Conservation (phyloP, 1,284 basidiomycete species). For the Leucoagaricus sp. region DNA sequence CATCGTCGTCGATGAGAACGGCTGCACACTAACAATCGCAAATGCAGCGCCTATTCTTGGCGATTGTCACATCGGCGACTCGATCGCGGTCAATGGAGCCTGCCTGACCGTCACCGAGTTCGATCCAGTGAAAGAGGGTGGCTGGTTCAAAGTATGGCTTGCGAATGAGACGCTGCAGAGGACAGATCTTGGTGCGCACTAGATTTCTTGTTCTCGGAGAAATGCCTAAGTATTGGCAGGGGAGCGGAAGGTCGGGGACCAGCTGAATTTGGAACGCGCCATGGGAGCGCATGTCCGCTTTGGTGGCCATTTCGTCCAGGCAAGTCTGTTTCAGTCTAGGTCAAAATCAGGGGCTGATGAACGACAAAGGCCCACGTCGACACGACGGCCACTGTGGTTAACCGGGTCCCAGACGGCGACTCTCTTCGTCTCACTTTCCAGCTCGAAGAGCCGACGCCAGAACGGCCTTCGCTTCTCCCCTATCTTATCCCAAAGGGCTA, state of each 20-base stretch:
- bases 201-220: background rate
- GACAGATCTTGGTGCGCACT: constrained; percentile 80
- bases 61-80: constrained; percentile 96
- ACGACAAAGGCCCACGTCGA: constrained; percentile 86
- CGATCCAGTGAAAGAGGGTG: constrained; percentile 55
- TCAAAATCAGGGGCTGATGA: background rate
- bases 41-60: constrained; percentile 75
- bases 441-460: constrained; percentile 63
- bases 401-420: constrained; percentile 78
- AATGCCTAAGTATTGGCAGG: constrained; percentile 45
- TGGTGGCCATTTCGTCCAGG: constrained; percentile 98
- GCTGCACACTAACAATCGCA: constrained; percentile 85
- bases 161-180: constrained; percentile 93
- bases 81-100: constrained; percentile 81
- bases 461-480: constrained; percentile 67
- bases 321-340: constrained; percentile 31
- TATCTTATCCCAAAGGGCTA: constrained; percentile 98
- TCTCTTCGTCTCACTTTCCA: constrained; percentile 84
- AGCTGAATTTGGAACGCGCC: constrained; percentile 93
- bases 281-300: constrained; percentile 93
- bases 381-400: constrained; percentile 77
- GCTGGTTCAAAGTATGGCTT: constrained; percentile 92
- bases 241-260: constrained; percentile 76
- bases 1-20: constrained; percentile 65
- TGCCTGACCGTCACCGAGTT: constrained; percentile 92